Base-by-base conservation (phyloP, 768 basidiomycete genomes). In the Tylopilus felleus region DNA sequence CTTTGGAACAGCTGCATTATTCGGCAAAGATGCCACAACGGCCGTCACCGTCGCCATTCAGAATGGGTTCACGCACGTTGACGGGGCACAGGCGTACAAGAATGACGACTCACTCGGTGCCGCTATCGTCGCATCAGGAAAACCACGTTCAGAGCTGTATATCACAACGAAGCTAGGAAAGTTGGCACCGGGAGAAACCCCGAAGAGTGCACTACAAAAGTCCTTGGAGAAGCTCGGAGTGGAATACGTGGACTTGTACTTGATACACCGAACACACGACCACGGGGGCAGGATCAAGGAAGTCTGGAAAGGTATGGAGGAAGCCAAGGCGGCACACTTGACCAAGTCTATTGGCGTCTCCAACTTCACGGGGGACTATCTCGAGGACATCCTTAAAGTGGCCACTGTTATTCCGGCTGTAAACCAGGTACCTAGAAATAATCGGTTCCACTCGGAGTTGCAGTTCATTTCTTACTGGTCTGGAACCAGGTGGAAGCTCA, bases 301-400 rank as follows among this genome's bases (percentile, higher is more conserved):
- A 23, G 65, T 80, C 48, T 88, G 86, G 86, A 74, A 74, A 44
- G 79, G 71, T 6, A 78, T 88, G 78, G 85, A 87, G 61, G 77
- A 76, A 39, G 69, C 81, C 33, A 74, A 82, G 60, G 62, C 62
- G 21, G 77, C 68, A 9, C 75, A 77, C 9, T 58, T 72, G 38
- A 66, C 74, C 21, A 73, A 65, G 55, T 71, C 69, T 44, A 75
- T 80, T 41, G 82, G 83, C 6, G 78, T 85, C 14, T 79, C 79
- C 17, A 85, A 85, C 69, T 80, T 78, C 64, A 70, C 70, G 16
- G 63, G 73, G 17, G 59, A 69, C 39, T 65, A 79, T 25, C 64
- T 84, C 41, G 66, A 76, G 50, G 68, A 74, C 27, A 67, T 84
- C 23, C 61, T 79, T 23, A 68, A 74, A 38, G 70, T 62, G 16